These are phyloP conservation scores for Yarrowia porcina DNA, from an alignment of 805 yeast species.

Conservation along the genomic window DNA sequence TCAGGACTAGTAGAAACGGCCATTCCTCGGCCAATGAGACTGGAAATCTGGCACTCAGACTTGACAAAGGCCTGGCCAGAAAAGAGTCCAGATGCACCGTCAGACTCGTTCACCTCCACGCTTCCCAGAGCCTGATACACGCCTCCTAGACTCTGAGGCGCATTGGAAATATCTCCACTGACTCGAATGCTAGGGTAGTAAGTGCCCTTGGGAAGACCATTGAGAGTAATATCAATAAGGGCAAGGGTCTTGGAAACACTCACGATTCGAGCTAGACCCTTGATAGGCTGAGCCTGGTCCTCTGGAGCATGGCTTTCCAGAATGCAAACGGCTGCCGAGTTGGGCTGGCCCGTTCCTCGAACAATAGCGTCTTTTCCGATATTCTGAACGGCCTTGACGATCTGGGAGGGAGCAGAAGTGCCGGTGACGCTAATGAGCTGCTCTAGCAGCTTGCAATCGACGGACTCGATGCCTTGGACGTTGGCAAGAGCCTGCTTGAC, in stretches of 20 bases:
- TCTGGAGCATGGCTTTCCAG: constrained; percentile 63
- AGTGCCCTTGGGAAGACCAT: constrained; percentile 62
- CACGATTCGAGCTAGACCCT: constrained; percentile 85
- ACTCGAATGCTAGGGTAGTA: constrained; percentile 68
- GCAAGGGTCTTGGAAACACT: constrained; percentile 53
- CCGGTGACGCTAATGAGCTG: constrained; percentile 70
- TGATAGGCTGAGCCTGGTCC: constrained; percentile 56
- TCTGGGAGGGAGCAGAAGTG: constrained; percentile 66
- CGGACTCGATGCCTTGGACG: constrained; percentile 45
- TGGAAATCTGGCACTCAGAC: constrained; percentile 47
- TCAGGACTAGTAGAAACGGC: constrained; percentile 37
- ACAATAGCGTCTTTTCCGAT: constrained; percentile 88
- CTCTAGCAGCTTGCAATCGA: constrained; percentile 54
- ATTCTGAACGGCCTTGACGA: constrained; percentile 63
- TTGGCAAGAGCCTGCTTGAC: constrained; percentile 53
- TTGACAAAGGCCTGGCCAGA: constrained; percentile 46
- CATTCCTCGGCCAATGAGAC: constrained; percentile 65
- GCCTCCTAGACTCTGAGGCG: constrained; percentile 39
- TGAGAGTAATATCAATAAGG: constrained; percentile 73
- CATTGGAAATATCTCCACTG: constrained; percentile 69
- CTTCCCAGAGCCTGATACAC: constrained; percentile 41
- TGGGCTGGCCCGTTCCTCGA: constrained; percentile 83
- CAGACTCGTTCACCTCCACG: constrained; percentile 28
- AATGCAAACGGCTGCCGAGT: constrained; percentile 88
- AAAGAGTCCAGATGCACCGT: constrained; percentile 17